Evolutionary conservation across 129 eudicot species (phyloP), one percentile per base, ranked within the genome.

Genomic region (Mikania micrantha): DNA sequence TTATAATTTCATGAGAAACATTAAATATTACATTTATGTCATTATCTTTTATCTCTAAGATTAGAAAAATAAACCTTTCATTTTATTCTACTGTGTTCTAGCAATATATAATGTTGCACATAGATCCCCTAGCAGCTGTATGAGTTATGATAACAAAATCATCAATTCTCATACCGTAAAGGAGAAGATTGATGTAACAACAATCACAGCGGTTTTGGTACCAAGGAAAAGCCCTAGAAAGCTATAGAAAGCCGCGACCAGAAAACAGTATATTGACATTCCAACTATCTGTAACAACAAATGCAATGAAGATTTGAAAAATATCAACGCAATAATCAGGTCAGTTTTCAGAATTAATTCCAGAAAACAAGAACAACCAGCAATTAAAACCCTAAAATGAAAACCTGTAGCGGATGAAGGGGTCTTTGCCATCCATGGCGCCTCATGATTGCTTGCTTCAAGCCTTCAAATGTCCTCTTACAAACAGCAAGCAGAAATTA

Each of bases 371-470:
- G 8, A 19, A 16, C 27, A 19, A 60, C 32, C 17, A 72, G 61
- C 22, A 72, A 60, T 1, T 7, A 1, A 15, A 72, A 67, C 20
- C 1, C 31, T 2, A 15, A 9, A 65, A 22, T 8, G 12, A 15
- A 10, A 10, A 90, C 98, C 96, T 92, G 98, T 38, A 92, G 79
- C 54, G 96, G 92, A 64, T 92, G 96, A 70, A 92, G 90, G 58
- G 98, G 98, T 25, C 84, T 95, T 70, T 92, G 91, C 98, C 96
- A 92, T 27, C 98, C 96, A 82, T 92, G 95, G 78, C 79, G 87
- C 68, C 96, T 84, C 80, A 80, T 73, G 66, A 70, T 50, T 45
- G 49, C 44, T 20, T 11, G 47, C 48, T 42, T 67, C 32, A 12
- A 3, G 47, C 48, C 32, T 67, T 22, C 7, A 3, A 35, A 32